Evolutionary conservation across 1,284 basidiomycete species (phyloP).

Genomic region (Fistulina hepatica): DNA sequence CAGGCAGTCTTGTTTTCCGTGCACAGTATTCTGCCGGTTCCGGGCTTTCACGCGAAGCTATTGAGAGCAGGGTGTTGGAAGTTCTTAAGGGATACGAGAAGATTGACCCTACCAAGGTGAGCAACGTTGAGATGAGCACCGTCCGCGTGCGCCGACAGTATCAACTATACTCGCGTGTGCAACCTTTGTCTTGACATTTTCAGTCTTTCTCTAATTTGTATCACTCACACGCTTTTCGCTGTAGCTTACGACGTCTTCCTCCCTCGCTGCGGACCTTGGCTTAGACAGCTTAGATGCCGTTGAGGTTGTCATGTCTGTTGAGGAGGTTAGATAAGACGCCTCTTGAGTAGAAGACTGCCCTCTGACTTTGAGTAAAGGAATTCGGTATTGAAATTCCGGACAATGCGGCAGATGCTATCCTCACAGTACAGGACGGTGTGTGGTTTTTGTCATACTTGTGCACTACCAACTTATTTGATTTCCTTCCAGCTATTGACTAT

Average conservation of each 20-base stretch:
- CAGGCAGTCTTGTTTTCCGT: constrained; percentile 23
- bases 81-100: constrained; percentile 95
- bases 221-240: constrained; percentile 11
- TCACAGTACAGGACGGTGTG: constrained; percentile 86
- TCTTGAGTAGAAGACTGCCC: neutral
- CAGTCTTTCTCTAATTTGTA: constrained; percentile 3
- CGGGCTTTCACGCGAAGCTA: constrained; percentile 64
- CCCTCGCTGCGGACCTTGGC: constrained; percentile 84
- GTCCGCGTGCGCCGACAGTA: neutral
- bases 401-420: constrained; percentile 96
- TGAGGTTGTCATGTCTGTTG: constrained; percentile 98
- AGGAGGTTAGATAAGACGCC: constrained; percentile 60
- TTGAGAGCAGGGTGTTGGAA: constrained; percentile 76
- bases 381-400: constrained; percentile 93
- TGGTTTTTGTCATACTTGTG: constrained; percentile 16
- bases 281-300: constrained; percentile 97
- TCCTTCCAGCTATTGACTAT: constrained; percentile 82
- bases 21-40: constrained; percentile 71
- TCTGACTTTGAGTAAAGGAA: constrained; percentile 39
- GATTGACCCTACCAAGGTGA: constrained; percentile 77
- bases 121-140: constrained; percentile 4
- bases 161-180: too few relatives aligned
- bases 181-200: constrained; percentile 5
- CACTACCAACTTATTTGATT: constrained; percentile 12
- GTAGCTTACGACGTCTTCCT: constrained; percentile 70